Base-by-base conservation (phyloP, 176 grass and related monocot species). In the Urochloa ruziziensis region DNA sequence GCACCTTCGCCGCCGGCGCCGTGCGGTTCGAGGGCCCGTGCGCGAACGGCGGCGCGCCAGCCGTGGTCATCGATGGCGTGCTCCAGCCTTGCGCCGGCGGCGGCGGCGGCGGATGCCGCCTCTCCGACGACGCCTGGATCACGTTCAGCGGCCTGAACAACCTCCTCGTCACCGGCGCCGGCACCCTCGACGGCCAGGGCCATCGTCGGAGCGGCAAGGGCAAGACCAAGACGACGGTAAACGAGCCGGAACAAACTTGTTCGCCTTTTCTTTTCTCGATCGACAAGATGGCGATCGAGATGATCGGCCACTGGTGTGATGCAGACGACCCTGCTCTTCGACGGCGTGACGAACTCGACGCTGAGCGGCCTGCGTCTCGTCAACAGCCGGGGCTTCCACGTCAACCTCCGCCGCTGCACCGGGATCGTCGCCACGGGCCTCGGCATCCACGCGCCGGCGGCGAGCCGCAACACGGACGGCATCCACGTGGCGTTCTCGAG, bases 381-480 rank as follows among this genome's bases (percentile, higher is more conserved):
- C 3, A 74, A 95, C 74, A 88, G 85, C 82, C 81, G 79, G 9
- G 86, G 84, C 1, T 90, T 83, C 66, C 93, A 95, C 80, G 39
- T 96, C 17, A 62, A 64, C 67, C 4, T 96, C 71, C 79, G 81
- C 11, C 44, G 62, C 17, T 82, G 88, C 82, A 79, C 32, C 29
- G 10, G 33, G 1, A 35, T 89, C 10, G 29, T 32, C 5, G 73
- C 79, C 3, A 39, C 39, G 30, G 27, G 66, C 33, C 79, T 93
- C 83, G 60, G 12, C 49, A 84, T 96, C 79, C 73, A 24, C 14
- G 81, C 86, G 14, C 80, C 91, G 12, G 80, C 13, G 12, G 10
- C 39, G 33, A 93, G 94, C 83, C 82, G 64, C 25, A 96, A 96
- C 88, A 91, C 94, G n/a, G 94, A 93, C 77, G 91, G 91, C 57